phyloP scores from a whole-genome alignment of 2,329 filamentous ascomycete species.

The Colletotrichum coccodes region DNA sequence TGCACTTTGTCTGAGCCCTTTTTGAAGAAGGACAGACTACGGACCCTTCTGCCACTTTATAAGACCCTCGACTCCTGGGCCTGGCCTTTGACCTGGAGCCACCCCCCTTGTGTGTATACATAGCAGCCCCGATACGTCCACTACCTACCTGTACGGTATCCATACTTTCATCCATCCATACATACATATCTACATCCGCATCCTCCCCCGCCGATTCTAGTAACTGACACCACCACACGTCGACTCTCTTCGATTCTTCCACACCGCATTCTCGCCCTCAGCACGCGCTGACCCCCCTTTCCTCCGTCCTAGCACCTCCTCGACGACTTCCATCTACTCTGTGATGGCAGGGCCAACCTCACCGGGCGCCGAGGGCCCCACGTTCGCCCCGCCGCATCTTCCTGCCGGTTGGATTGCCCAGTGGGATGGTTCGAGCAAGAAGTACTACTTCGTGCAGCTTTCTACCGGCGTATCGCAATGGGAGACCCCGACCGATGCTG shows the following conservation, averaged over 20 bases:
- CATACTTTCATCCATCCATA: conserved; percentile 9
- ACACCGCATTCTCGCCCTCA: not conserved
- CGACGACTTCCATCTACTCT: conserved; percentile 3
- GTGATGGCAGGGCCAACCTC: conserved; percentile 67
- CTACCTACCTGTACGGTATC: conserved; percentile 5
- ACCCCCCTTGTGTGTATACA: conserved; percentile 1
- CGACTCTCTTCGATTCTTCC: conserved; percentile 10
- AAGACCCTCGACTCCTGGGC: conserved; percentile 1
- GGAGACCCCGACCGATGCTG: conserved; percentile 75
- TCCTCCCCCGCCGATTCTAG: conserved; percentile 7
- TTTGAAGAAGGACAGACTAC: not conserved
- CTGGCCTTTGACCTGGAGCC: not conserved
- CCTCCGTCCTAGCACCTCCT: not conserved
- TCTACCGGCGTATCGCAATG: conserved; percentile 78
- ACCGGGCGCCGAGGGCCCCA: conserved; percentile 68
- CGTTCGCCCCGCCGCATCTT: conserved; percentile 68
- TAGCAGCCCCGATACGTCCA: conserved; percentile 3
- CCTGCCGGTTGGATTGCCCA: conserved; percentile 76
- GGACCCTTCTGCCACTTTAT: conserved; percentile 8
- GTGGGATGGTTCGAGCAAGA: conserved; percentile 72
- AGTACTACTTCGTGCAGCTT: conserved; percentile 79
- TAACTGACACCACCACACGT: not conserved
- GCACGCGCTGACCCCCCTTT: not conserved
- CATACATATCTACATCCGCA: conserved; percentile 8
- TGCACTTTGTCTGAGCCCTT: not conserved